phyloP scores from a whole-genome alignment of 2,329 filamentous ascomycete genomes.

The Didymella segeticola region DNA sequence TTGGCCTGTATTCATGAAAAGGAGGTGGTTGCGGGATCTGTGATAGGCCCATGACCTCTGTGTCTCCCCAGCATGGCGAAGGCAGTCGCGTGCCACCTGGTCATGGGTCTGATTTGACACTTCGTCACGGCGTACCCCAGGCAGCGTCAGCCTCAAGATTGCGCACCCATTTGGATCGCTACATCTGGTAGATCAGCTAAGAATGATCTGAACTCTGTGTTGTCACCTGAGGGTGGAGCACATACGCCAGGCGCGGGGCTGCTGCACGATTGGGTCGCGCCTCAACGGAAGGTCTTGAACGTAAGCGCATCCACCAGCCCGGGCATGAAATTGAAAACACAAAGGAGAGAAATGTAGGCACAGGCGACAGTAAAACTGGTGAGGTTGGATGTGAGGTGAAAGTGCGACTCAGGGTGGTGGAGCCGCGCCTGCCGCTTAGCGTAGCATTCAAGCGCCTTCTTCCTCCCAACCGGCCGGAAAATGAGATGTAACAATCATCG shows the following conservation, averaged over 20 bases:
- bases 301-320: not conserved
- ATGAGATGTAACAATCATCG: not conserved
- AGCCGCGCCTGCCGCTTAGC: constrained; percentile 20
- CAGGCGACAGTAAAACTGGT: not conserved
- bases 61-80: not conserved
- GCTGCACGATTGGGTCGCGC: constrained; percentile 4
- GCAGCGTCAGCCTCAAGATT: constrained; percentile 1
- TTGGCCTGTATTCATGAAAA: constrained; percentile 7
- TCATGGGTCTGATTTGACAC: constrained; percentile 7
- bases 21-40: constrained; percentile 6
- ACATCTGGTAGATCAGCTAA: not conserved
- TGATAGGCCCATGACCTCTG: constrained; percentile 9
- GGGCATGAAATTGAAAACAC: not conserved
- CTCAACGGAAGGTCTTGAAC: constrained; percentile 7
- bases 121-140: not conserved
- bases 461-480: not conserved
- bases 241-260: constrained; percentile 11
- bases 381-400: not conserved
- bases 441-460: constrained; percentile 10
- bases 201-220: constrained; percentile 1
- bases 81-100: constrained; percentile 14
- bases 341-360: not conserved
- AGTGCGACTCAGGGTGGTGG: not conserved
- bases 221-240: constrained; percentile 16
- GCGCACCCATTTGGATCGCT: constrained; percentile 9